Percentiles rank a stretch among this genome's conserved stretches.
Evolutionary conservation across 495 filamentous ascomycete genomes (phyloP).

Genomic region (Neurospora sublineolata): DNA sequence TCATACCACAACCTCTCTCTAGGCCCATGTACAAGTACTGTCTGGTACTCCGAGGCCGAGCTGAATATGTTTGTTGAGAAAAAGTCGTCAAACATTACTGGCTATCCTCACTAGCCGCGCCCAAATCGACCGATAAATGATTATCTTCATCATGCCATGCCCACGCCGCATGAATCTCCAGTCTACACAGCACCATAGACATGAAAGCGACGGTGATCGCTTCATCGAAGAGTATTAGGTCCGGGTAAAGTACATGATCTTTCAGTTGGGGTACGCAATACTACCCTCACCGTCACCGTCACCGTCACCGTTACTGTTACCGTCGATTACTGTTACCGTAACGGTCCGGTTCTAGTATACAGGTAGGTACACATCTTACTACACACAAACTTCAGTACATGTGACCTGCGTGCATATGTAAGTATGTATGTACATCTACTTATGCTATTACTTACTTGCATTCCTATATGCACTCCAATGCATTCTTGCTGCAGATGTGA

Average conservation of each 20-base stretch:
- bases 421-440: neutral
- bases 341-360: neutral
- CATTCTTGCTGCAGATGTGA: neutral
- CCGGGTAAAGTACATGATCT: neutral
- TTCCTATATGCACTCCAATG: neutral
- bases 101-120: too few species aligned
- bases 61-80: neutral
- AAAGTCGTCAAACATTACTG: too few species aligned
- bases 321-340: neutral
- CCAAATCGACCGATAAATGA: too few species aligned
- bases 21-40: too few species aligned
- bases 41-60: too few species aligned
- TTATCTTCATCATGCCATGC: neutral
- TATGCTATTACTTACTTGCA: neutral
- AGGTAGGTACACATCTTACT: neutral
- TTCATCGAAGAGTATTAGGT: neutral
- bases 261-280: neutral
- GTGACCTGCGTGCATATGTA: neutral
- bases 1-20: neutral
- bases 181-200: neutral
- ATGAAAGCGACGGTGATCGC: neutral
- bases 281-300: neutral
- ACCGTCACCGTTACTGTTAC: neutral
- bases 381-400: neutral
- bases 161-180: neutral